Base-by-base conservation (phyloP, 768 basidiomycete species). In the Kwoniella bestiolae region DNA sequence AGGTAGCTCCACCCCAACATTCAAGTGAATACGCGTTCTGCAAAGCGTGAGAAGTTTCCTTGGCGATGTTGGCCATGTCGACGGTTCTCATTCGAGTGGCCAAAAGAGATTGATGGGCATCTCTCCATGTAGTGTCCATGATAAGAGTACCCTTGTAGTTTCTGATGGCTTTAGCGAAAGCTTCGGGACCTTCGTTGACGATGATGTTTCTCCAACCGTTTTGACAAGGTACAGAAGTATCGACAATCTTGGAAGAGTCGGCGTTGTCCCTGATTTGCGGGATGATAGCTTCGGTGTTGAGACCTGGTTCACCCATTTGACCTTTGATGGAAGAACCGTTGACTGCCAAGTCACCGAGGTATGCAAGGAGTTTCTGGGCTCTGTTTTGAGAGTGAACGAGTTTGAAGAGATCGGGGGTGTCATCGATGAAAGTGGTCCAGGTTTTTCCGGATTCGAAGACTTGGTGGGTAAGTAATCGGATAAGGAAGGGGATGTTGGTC, bases 381-480 rank as follows among this genome's bases (percentile, higher is more conserved):
- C 96, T 91, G 83, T 99, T 99, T 83, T 94, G 94, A 73, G 90
- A 93, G 76, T 92, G 91, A 6, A 99, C 94, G 61, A 99, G 88
- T 82, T 94, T 96, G 89, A 98, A 99, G 68, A 99, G 87, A 78
- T 97, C 94, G n/a, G 93, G 94, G 1, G 95, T 97, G 82, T 99
- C 96, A 77, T 99, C 96, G 82, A 99, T 98, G 85, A 99, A 98
- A 26, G 96, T 99, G 2, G 96, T 99, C 96, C 96, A 99, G 9
- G 96, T 96, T 84, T 94, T 91, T 65, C 95, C 95, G 38, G 87
- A 89, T 71, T 97, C 91, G 83, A 96, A 99, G 72, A 94, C 87
- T 74, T 94, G 93, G 82, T 98, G 92, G 4, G 96, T 98, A 70
- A 99, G 85, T 28, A 99, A 87, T 66, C 95, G 91, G 88, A 99